These are phyloP conservation scores for Scheffersomyces lignicola DNA, from an alignment of 1,139 yeast species.

Conservation along the genomic window DNA sequence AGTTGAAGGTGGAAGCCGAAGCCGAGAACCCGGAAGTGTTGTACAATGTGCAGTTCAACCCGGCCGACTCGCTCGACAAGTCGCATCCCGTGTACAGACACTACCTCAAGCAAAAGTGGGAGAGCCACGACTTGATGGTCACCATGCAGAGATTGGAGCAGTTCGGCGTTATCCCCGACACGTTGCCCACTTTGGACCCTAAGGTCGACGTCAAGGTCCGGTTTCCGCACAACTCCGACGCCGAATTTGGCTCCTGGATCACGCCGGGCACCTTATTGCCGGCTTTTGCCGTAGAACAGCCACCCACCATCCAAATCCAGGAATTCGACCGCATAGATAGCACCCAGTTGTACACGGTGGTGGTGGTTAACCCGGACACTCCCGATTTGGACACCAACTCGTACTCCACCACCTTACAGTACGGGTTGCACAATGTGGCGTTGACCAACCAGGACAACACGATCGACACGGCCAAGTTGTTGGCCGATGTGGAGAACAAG, in stretches of 20 bases:
- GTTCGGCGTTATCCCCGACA: slow-evolving; percentile 85
- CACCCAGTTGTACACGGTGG: slow-evolving; percentile 63
- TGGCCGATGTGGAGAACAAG: slow-evolving; percentile 29
- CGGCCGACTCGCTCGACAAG: slow-evolving; percentile 56
- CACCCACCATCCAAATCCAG: slow-evolving; percentile 74
- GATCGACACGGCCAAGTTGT: slow-evolving; percentile 51
- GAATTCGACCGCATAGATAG: slow-evolving; percentile 57
- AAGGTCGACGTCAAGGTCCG: slow-evolving; percentile 70
- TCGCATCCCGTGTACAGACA: slow-evolving; percentile 78
- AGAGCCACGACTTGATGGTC: slow-evolving; percentile 61
- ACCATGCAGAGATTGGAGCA: slow-evolving; percentile 90
- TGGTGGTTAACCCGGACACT: slow-evolving; percentile 88
- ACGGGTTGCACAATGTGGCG: slow-evolving; percentile 73
- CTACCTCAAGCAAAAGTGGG: slow-evolving; percentile 71
- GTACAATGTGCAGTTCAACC: slow-evolving; percentile 54
- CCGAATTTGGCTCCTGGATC: slow-evolving; percentile 56
- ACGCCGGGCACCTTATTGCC: slow-evolving; percentile 79
- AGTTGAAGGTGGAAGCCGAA: slow-evolving; percentile 50
- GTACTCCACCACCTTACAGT: slow-evolving; percentile 71
- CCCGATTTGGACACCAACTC: slow-evolving; percentile 75
- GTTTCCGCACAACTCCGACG: slow-evolving; percentile 67
- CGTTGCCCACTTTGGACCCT: slow-evolving; percentile 88
- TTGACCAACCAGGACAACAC: slow-evolving; percentile 59
- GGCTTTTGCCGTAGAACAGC: slow-evolving; percentile 66
- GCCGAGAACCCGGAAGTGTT: slow-evolving; percentile 77